A percentile compares a stretch with the other conserved stretches of the same genome.
Evolutionary conservation across 805 yeast genomes (phyloP).

Genomic region (Cyberlindnera sargentensis): DNA sequence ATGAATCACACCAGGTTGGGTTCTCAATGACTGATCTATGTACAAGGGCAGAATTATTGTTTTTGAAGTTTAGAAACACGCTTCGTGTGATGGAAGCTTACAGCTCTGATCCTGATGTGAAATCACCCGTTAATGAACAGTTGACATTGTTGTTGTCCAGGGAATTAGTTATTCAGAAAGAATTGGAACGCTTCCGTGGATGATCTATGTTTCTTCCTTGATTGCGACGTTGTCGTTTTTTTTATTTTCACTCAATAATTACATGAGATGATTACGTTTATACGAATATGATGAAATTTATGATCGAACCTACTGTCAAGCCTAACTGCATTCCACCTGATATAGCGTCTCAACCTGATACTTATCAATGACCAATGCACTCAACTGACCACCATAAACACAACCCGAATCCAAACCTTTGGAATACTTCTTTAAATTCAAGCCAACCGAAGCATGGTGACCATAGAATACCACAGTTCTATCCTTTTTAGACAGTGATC

Average conservation of each 20-base stretch:
- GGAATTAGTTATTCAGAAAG: slow-evolving; percentile 59
- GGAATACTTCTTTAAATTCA: slow-evolving; percentile 55
- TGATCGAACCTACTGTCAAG: too few species aligned
- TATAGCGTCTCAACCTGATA: slow-evolving; percentile 6
- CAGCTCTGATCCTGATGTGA: slow-evolving; percentile 9
- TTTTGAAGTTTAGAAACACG: slow-evolving; percentile 73
- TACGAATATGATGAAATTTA: too few species aligned
- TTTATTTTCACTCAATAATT: too few species aligned
- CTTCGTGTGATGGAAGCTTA: slow-evolving; percentile 60
- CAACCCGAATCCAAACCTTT: slow-evolving; percentile 83
- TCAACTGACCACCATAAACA: slow-evolving; percentile 62
- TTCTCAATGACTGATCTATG: slow-evolving; percentile 55
- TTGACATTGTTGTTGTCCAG: slow-evolving; percentile 54
- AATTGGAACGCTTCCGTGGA: slow-evolving; percentile 23
- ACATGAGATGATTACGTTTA: too few species aligned
- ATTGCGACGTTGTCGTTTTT: too few species aligned
- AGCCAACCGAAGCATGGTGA: slow-evolving; percentile 79
- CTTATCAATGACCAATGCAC: slow-evolving; percentile 38
- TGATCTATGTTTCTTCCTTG: neutral
- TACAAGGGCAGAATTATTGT: slow-evolving; percentile 78
- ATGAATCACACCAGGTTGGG: slow-evolving; percentile 52
- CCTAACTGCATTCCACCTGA: slow-evolving; percentile 11
- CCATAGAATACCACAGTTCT: slow-evolving; percentile 62
- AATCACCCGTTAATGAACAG: slow-evolving; percentile 36
- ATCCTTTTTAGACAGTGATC: slow-evolving; percentile 21